Evolutionary conservation across 179 eudicot genomes (phyloP).

Genomic region (Heliamphora pulchella): DNA sequence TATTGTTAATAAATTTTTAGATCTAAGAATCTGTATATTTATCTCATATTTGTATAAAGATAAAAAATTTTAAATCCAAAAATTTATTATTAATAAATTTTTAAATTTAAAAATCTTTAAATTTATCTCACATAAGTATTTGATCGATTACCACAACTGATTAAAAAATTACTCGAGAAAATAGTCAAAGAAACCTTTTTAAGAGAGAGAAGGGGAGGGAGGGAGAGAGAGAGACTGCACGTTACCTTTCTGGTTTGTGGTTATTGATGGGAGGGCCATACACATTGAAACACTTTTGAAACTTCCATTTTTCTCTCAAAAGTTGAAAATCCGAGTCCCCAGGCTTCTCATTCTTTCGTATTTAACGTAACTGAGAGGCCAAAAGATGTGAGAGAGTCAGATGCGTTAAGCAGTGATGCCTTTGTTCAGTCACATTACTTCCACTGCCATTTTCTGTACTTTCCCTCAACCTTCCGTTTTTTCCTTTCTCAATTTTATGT

Average conservation of each 20-base stretch:
- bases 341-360: slow-evolving; percentile 13
- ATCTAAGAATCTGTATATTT: no score
- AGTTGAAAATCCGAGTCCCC: slow-evolving; percentile 19
- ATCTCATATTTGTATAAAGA: no score
- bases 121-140: no score
- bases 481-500: no score
- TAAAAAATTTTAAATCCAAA: no score
- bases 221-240: slow-evolving; percentile 5
- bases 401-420: neutral
- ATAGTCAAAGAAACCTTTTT: slow-evolving; percentile 1
- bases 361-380: slow-evolving; percentile 22
- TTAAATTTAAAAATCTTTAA: no score
- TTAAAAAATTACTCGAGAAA: neutral
- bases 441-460: slow-evolving; percentile 9
- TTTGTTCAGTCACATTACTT: slow-evolving; percentile 22
- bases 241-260: neutral
- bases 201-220: slow-evolving; percentile 1
- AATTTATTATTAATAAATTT: no score
- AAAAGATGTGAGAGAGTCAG: slow-evolving; percentile 24
- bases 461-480: no score
- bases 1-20: no score
- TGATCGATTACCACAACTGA: no score
- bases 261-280: neutral
- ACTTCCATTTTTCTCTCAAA: slow-evolving; percentile 1
- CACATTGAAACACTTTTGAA: slow-evolving; percentile 7